phyloP scores from a whole-genome alignment of 805 yeast species.

The Ogataea minuta region DNA sequence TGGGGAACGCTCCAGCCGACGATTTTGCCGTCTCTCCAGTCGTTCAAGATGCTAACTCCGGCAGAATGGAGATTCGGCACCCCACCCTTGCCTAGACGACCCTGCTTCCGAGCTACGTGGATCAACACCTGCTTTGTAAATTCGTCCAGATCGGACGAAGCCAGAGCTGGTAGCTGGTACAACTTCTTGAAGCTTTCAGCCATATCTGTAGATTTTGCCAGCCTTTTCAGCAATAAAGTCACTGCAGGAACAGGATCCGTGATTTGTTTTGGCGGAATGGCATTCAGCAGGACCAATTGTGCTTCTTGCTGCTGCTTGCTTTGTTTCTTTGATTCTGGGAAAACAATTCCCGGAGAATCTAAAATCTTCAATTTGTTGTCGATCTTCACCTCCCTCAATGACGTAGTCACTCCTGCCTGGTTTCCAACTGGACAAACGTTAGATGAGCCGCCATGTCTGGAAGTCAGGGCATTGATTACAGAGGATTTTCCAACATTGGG shows the following conservation, averaged over 20 bases:
- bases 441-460: conserved; percentile 69
- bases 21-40: conserved; percentile 97
- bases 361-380: conserved; percentile 85
- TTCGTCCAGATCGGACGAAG: conserved; percentile 68
- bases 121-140: conserved; percentile 84
- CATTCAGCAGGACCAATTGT: conserved; percentile 83
- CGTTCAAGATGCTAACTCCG: conserved; percentile 76
- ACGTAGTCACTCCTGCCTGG: conserved; percentile 95
- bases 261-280: conserved; percentile 83
- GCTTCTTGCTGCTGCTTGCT: conserved; percentile 67
- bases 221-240: conserved; percentile 67
- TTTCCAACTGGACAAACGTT: conserved; percentile 95
- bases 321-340: conserved; percentile 60
- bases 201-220: conserved; percentile 72
- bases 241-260: conserved; percentile 84
- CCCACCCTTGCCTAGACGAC: conserved; percentile 91
- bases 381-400: conserved; percentile 86
- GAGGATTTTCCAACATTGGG: conserved; percentile 98
- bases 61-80: conserved; percentile 86
- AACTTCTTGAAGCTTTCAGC: conserved; percentile 69
- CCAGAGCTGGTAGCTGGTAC: conserved; percentile 79
- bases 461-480: conserved; percentile 82
- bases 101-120: conserved; percentile 89
- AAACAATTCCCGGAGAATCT: conserved; percentile 97
- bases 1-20: conserved; percentile 84